Conservation (phyloP, 768 basidiomycete species). For the Saitozyma sp. region DNA sequence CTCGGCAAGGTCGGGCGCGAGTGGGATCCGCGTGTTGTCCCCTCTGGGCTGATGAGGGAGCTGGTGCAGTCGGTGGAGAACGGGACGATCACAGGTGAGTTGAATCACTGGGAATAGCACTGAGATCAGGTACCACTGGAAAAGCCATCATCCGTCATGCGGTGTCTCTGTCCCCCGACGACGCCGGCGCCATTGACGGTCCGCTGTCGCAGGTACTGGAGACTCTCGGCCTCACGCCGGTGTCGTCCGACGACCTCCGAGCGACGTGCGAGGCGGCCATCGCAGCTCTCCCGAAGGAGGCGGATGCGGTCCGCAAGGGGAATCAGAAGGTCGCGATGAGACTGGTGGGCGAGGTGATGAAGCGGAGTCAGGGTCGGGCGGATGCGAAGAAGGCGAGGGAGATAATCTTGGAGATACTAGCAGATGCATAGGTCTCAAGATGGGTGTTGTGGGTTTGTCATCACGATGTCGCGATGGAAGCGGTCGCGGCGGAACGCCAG, state of each 20-base stretch:
- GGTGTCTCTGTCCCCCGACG: background rate
- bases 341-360: slow-evolving; percentile 84
- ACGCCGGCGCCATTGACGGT: slow-evolving; percentile 51
- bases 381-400: slow-evolving; percentile 66
- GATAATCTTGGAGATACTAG: slow-evolving; percentile 53
- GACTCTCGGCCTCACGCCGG: slow-evolving; percentile 15
- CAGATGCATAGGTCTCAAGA: background rate
- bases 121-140: slow-evolving; percentile 67
- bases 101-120: background rate
- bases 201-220: slow-evolving; percentile 14
- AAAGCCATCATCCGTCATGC: slow-evolving; percentile 74
- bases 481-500: slow-evolving; percentile 14
- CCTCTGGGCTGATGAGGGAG: slow-evolving; percentile 67
- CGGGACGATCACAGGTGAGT: slow-evolving; percentile 68
- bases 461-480: slow-evolving; percentile 2
- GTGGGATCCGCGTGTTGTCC: slow-evolving; percentile 64
- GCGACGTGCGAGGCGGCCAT: slow-evolving; percentile 68
- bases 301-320: slow-evolving; percentile 65
- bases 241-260: slow-evolving; percentile 37
- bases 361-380: slow-evolving; percentile 71
- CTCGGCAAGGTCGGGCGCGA: slow-evolving; percentile 62
- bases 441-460: background rate
- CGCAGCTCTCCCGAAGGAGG: slow-evolving; percentile 65
- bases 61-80: slow-evolving; percentile 73
- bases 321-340: slow-evolving; percentile 76